Evolutionary conservation across 116 monocot species (phyloP), one percentile per base, ranked within the genome.

Genomic region (Thalassia testudinum): DNA sequence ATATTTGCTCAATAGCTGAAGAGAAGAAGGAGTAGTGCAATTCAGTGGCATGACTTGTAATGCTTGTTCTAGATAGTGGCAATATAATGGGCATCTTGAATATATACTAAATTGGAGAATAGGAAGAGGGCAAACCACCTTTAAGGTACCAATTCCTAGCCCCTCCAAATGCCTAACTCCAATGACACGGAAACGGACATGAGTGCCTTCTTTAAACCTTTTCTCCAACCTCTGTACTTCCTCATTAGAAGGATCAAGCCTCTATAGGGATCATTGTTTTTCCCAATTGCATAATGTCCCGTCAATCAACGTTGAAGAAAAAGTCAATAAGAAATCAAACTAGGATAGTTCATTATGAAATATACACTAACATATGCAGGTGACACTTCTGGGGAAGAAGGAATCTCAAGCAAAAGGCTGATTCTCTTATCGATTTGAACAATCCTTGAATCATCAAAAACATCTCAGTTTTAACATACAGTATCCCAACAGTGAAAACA

Each of bases 301-400:
- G 3, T 8, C 2, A 45, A 45, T 1, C 1, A 45, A 45, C 5
- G 3, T 13, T 16, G 15, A 42, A 18, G 14, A 0, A 11, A 42
- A 21, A 17, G 2, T 34, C 3, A 34, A 5, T 3, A 34, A 50
- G 5, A 50, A 23, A 12, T 22, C 29, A 54, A n/a, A n/a, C n/a
- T n/a, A n/a, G n/a, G n/a, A 37, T 1, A 49, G 23, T 37, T 61
- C 18, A 13, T 44, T 20, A 43, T 12, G 5, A 0, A 25, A 62
- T 76, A 62, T 84, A 93, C 83, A 57, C 50, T 74, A 53, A 95
- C 79, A 72, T 88, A 95, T 24, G 72, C 74, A 47, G 95, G 76
- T 26, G 75, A 70, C 45, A 76, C 73, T 20, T 29, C 61, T 27
- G 85, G 82, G 58, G 72, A 59, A 21, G 92, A 82, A 54, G 85